Evolutionary conservation across 179 eudicot species (phyloP).

Genomic region (Nepenthes alata): DNA sequence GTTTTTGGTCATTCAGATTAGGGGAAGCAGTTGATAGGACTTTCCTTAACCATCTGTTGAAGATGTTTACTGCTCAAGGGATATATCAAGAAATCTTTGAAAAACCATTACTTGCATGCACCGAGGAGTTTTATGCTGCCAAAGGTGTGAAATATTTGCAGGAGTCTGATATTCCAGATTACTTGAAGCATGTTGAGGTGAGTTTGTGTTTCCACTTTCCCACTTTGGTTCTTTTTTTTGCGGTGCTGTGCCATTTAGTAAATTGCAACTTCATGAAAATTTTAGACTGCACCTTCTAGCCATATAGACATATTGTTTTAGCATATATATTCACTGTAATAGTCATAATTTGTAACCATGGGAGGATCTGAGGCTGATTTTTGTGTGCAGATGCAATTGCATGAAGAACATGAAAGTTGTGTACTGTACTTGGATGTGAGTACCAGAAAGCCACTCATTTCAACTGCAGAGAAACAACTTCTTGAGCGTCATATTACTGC

Average conservation of each 20-base stretch:
- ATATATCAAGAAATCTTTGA: constrained; percentile 86
- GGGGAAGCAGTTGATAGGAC: constrained; percentile 96
- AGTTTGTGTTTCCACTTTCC: too few species aligned
- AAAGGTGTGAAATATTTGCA: constrained; percentile 94
- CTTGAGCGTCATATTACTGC: constrained; percentile 81
- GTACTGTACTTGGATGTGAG: constrained; percentile 65
- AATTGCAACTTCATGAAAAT: constrained; percentile 1
- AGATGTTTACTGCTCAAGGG: constrained; percentile 91
- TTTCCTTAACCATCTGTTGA: constrained; percentile 87
- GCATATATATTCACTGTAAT: too few species aligned
- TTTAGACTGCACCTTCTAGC: neutral
- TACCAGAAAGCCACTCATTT: constrained; percentile 71
- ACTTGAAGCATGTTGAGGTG: constrained; percentile 93
- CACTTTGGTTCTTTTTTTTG: neutral
- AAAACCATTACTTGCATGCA: constrained; percentile 76
- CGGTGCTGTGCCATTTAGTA: neutral
- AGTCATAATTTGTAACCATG: neutral
- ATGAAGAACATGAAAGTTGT: constrained; percentile 91
- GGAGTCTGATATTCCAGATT: constrained; percentile 87
- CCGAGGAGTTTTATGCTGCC: constrained; percentile 88
- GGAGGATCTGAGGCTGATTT: constrained; percentile 13
- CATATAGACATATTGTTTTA: too few species aligned
- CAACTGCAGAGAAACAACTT: constrained; percentile 80
- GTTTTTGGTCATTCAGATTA: constrained; percentile 39
- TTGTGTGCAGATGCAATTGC: constrained; percentile 64